Percentiles rank a stretch among this genome's conserved stretches.
phyloP scores from a whole-genome alignment of 148 eudicot species.

The Arbutus unedo region DNA sequence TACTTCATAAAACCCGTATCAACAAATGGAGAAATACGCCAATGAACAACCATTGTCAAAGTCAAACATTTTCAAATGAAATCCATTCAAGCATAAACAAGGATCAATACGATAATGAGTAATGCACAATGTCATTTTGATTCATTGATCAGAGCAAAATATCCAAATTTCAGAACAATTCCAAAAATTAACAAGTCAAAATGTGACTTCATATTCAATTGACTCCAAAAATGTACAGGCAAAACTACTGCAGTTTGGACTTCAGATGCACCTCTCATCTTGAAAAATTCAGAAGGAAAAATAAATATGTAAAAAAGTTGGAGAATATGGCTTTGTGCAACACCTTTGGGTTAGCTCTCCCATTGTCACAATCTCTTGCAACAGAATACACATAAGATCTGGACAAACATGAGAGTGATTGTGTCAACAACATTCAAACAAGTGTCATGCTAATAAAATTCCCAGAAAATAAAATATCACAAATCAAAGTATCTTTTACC shows the following conservation, averaged over 20 bases:
- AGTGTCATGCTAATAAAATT: neutral
- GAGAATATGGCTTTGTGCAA: constrained; percentile 10
- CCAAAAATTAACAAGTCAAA: neutral
- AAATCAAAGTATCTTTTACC: constrained; percentile 35
- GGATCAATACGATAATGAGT: too few species aligned
- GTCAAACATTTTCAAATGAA: too few species aligned
- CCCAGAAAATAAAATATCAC: neutral
- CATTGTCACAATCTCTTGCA: constrained; percentile 91
- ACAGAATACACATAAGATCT: constrained; percentile 94
- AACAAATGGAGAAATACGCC: too few species aligned
- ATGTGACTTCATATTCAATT: neutral
- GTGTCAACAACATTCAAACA: neutral
- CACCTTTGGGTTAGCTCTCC: constrained; percentile 75
- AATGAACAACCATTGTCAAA: too few species aligned
- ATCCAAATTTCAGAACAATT: neutral
- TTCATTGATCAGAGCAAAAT: too few species aligned
- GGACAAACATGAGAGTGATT: constrained; percentile 22
- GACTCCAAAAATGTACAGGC: neutral
- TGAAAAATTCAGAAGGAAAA: neutral
- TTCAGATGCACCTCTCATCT: neutral
- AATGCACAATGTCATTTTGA: too few species aligned
- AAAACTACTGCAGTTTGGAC: neutral
- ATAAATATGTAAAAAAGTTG: neutral
- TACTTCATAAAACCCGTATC: too few species aligned
- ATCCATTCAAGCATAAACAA: too few species aligned